A percentile compares a stretch with the other conserved stretches of the same genome.
phyloP scores from a whole-genome alignment of 371 early-diverging fungal species.

The Mortierella sp. region DNA sequence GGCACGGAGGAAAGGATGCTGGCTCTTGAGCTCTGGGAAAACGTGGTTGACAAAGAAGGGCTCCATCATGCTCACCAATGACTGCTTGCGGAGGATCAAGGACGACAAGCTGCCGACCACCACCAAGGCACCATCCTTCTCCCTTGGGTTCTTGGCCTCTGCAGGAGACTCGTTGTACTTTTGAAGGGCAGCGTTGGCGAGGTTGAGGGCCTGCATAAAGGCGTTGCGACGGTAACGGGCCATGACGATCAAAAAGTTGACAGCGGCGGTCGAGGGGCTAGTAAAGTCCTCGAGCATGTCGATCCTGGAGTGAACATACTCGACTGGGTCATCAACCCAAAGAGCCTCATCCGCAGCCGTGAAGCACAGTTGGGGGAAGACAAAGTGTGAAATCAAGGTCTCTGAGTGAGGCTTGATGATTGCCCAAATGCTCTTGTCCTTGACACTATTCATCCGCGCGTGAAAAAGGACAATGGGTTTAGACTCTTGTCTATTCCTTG shows the following conservation, averaged over 20 bases:
- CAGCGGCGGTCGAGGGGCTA: conserved; percentile 76
- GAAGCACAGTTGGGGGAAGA: conserved; percentile 93
- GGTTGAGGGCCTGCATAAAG: conserved; percentile 78
- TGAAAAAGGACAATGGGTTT: conserved; percentile 13
- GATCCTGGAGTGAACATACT: conserved; percentile 81
- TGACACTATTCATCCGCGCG: conserved; percentile 66
- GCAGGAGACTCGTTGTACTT: conserved; percentile 69
- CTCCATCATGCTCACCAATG: conserved; percentile 68
- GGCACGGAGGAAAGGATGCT: conserved; percentile 84
- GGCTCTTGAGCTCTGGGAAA: conserved; percentile 90
- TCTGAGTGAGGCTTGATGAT: conserved; percentile 85
- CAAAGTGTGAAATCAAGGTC: conserved; percentile 80
- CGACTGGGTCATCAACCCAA: conserved; percentile 92
- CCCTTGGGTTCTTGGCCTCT: conserved; percentile 75
- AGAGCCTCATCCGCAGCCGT: conserved; percentile 82
- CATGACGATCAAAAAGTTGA: conserved; percentile 77
- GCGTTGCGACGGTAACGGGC: conserved; percentile 80
- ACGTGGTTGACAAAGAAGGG: conserved; percentile 85
- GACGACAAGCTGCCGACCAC: conserved; percentile 81
- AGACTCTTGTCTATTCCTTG: neutral
- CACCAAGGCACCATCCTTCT: conserved; percentile 90
- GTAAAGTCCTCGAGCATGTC: conserved; percentile 85
- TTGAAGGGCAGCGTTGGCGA: conserved; percentile 77
- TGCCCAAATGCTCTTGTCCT: conserved; percentile 89
- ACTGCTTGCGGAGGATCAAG: conserved; percentile 63